Percentiles rank a stretch among this genome's conserved stretches.
phyloP scores from a whole-genome alignment of 345 rosid species.

The Chamaenerion angustifolium region DNA sequence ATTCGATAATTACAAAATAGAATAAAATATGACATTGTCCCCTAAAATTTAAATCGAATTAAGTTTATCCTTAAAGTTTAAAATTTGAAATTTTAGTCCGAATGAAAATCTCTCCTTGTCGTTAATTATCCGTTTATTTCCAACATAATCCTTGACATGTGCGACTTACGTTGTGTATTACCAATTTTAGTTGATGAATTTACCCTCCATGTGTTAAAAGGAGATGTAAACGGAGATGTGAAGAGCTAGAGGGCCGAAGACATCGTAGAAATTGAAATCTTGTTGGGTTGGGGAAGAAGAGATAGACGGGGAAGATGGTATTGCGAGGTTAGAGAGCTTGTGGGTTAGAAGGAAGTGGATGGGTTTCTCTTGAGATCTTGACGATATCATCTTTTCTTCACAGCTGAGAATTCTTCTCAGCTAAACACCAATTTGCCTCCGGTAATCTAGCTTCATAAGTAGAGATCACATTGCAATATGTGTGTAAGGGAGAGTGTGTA shows the following conservation, averaged over 20 bases:
- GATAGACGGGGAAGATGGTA: constrained; percentile 24
- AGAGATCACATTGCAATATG: constrained; percentile 14
- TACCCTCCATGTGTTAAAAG: too few relatives aligned
- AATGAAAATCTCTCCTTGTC: too few relatives aligned
- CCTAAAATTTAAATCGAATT: too few relatives aligned
- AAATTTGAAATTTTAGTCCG: too few relatives aligned
- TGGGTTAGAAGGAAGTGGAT: constrained; percentile 28
- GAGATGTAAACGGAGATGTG: constrained; percentile 13
- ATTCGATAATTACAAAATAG: too few relatives aligned
- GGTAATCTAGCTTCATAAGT: constrained; percentile 14
- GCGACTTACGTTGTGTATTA: too few relatives aligned
- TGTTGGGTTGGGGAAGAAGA: constrained; percentile 1
- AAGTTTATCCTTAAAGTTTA: too few relatives aligned
- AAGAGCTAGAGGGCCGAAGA: constrained; percentile 39
- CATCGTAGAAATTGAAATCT: constrained; percentile 45
- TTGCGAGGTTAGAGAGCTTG: constrained; percentile 44
- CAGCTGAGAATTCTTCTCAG: too few relatives aligned
- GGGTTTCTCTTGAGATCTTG: constrained; percentile 33
- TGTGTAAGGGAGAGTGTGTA: not conserved
- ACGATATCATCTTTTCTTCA: constrained; percentile 12
- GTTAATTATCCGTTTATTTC: too few relatives aligned
- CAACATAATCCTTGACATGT: too few relatives aligned
- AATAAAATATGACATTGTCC: too few relatives aligned
- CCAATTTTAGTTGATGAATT: too few relatives aligned
- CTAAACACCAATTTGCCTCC: constrained; percentile 7